A percentile compares a stretch with the other conserved stretches of the same genome.
These are phyloP conservation scores for Rhodotorula diobovata DNA, from an alignment of 768 basidiomycete species.

Conservation along the genomic window DNA sequence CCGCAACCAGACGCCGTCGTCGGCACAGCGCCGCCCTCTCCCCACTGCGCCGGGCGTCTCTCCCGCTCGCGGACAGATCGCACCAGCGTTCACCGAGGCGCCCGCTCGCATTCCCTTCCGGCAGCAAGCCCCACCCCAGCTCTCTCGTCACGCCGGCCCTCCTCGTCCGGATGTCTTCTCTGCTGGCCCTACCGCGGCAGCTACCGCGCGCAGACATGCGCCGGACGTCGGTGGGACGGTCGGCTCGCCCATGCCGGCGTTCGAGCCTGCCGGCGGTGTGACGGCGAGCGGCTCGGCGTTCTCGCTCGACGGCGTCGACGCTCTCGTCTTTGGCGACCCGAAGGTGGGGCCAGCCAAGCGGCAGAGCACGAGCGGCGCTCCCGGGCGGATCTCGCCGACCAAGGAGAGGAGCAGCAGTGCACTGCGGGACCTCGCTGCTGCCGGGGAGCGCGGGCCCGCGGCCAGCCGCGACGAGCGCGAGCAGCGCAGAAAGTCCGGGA, in stretches of 20 bases:
- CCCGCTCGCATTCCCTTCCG: slow-evolving; percentile 29
- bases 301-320: slow-evolving; percentile 18
- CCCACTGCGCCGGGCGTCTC: not conserved
- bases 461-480: not conserved
- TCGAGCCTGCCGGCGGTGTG: slow-evolving; percentile 3
- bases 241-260: slow-evolving; percentile 28
- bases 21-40: not conserved
- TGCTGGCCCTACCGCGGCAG: not conserved
- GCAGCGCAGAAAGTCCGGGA: too few relatives aligned
- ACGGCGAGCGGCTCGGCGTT: slow-evolving; percentile 11
- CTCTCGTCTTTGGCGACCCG: not conserved
- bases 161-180: slow-evolving; percentile 17
- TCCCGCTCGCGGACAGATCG: not conserved
- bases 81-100: slow-evolving; percentile 8
- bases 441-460: too few relatives aligned
- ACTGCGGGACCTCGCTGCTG: not conserved
- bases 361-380: not conserved
- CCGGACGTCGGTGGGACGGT: not conserved
- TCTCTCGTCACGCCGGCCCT: not conserved
- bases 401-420: not conserved
- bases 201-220: not conserved
- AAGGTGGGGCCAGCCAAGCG: not conserved
- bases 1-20: not conserved
- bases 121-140: not conserved
- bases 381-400: not conserved